Evolutionary conservation across 1,139 yeast genomes (phyloP), one percentile per base, ranked within the genome.

Genomic region (Eremothecium cymbalariae): DNA sequence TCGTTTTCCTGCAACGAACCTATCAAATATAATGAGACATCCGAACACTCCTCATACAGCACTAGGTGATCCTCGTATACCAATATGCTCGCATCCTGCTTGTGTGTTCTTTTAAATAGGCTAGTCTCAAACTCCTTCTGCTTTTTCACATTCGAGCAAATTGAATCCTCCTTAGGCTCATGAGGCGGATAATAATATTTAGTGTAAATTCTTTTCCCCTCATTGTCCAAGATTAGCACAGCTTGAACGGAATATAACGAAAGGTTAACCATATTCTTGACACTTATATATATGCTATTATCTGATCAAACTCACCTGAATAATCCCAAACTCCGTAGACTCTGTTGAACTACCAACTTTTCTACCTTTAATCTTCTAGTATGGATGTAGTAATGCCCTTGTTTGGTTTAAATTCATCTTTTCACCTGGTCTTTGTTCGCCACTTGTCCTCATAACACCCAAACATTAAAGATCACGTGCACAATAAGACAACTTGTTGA

Each of bases 1-100:
- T 90, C 99, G 57, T 86, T 93, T 60, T 88, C 98, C 42, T 78
- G 78, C 40, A 81, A 60, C n/a, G 53, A 70, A 24, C 90, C 94
- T 42, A 85, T 65, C 22, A 86, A 61, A 51, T 82, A 75, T 31
- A 88, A 60, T 32, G 80, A 64, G 40, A 82, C 76, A 57, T 90
- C 95, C 29, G 80, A 70, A 37, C 68, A 61, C 58, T 86, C 94
- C 60, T 84, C 88, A 63, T 86, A 90, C 13, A 84, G 78, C 29
- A 85, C 74, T 44, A 85, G 68, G 47, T 77, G 81, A 53, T 77
- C 75, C 51, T 85, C 95, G 54, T 75, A 82, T 33, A 90, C 67
- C 47, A 85, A 63, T 38, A 90, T 76, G 52, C 88, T 97, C 37
- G 82, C 76, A 52, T 81, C 76, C 47, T 78, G 78, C 55, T 86